Conservation (phyloP, 192 early-diverging fungal species). For the Mortierella hygrophila region DNA sequence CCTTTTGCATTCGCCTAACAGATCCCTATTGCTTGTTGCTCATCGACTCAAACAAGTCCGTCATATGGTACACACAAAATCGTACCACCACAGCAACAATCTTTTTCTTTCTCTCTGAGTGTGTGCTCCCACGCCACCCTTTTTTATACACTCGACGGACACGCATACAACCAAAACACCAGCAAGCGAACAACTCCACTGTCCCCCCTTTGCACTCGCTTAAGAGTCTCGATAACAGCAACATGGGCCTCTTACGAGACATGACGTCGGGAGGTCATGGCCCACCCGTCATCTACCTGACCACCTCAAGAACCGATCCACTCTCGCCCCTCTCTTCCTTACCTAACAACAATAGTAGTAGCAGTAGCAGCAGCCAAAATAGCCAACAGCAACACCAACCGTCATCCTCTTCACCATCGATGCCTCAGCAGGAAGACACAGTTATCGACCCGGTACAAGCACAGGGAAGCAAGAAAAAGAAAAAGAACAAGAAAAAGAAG, state of each 20-base stretch:
- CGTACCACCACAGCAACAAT: neutral
- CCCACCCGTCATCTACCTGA: neutral
- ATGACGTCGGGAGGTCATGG: neutral
- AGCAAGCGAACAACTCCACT: neutral
- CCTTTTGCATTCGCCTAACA: neutral
- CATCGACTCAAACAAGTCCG: neutral
- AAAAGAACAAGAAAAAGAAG: neutral
- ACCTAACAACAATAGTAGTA: neutral
- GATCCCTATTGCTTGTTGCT: neutral
- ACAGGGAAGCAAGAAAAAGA: neutral
- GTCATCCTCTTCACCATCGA: neutral
- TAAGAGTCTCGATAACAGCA: neutral
- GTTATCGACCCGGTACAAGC: neutral
- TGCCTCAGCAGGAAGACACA: neutral
- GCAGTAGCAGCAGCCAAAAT: neutral
- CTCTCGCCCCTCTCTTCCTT: too few species aligned
- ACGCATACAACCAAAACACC: too few species aligned
- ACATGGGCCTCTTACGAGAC: neutral
- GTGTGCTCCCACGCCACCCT: neutral
- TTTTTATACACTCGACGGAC: neutral
- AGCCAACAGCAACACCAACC: neutral
- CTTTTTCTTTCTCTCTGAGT: neutral
- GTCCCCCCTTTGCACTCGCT: neutral
- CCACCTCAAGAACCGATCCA: neutral
- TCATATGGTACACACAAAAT: neutral